Evolutionary conservation across 129 eudicot genomes (phyloP), one percentile per base, ranked within the genome.

Genomic region (Tagetes erecta): DNA sequence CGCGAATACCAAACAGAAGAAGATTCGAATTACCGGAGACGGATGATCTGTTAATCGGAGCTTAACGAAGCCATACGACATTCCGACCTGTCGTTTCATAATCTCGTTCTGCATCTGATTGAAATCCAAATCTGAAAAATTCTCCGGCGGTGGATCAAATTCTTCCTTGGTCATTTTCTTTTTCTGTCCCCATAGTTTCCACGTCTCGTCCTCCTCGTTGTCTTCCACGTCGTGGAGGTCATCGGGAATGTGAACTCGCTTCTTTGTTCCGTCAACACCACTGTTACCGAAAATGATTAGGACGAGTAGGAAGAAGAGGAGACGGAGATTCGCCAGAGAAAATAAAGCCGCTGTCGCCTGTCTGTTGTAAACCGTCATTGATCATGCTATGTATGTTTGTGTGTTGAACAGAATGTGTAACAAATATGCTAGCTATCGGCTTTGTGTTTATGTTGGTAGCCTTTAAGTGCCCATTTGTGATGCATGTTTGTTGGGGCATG

Each of bases 171-270:
- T 81, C 37, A 55, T 52, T 12, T 79, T 50, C 81, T 84, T 85
- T 64, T 80, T 87, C 83, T 78, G 82, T 74, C 97, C 98, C 98
- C 98, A 93, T 76, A 90, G 80, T 56, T 53, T 88, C 97, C 96
- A 90, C 4, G 81, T 87, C 1, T 90, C 94, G 31, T 91, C 99
- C 80, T 94, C 99, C 75, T 94, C 99, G 64, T 94, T 87, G 80
- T 94, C 97, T 14, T 86, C 83, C 34, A 91, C 96, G 84, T 94
- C 94, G 57, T 91, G 86, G 38, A 94, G 96, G 11, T 94, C 99
- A 78, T 94, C 87, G 20, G 97, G 65, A 6, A 94, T 82, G 78
- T 85, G 93, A 65, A 90, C 77, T 40, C 80, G 80, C 47, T 81
- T 70, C 82, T 87, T 76, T 27, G 76, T 80, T 5, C 81, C 91